A percentile compares a stretch with the other conserved stretches of the same genome.
phyloP scores from a whole-genome alignment of 192 early-diverging fungal species.

The Nowakowskiella sp. region DNA sequence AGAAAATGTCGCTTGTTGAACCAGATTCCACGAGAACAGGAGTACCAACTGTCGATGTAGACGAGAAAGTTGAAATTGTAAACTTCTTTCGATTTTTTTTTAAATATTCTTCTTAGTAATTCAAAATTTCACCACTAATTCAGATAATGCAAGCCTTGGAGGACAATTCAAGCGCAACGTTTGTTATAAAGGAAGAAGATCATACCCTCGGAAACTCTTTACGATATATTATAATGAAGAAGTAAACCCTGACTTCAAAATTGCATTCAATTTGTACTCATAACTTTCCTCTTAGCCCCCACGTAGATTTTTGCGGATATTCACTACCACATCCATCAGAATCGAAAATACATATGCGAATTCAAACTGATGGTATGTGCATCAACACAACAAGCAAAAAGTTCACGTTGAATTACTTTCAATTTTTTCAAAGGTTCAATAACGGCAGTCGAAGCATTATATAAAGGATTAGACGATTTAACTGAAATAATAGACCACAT shows the following conservation, averaged over 20 bases:
- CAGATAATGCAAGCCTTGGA: conserved; percentile 1
- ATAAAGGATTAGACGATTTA: conserved; percentile 82
- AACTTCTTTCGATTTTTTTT: no score
- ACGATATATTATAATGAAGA: conserved; percentile 90
- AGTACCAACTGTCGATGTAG: no score
- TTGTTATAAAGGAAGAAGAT: conserved; percentile 86
- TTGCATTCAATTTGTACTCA: neutral
- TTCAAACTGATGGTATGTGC: conserved; percentile 75
- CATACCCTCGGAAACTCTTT: conserved; percentile 94
- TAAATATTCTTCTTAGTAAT: no score
- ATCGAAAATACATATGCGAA: conserved; percentile 80
- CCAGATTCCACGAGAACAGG: no score
- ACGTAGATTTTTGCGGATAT: conserved; percentile 91
- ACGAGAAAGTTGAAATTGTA: no score
- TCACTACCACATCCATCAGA: conserved; percentile 96
- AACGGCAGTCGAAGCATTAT: conserved; percentile 74
- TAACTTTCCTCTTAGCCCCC: conserved; percentile 42
- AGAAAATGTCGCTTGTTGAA: no score
- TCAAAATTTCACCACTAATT: no score
- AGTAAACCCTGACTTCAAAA: conserved; percentile 45
- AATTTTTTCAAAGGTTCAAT: conserved; percentile 45
- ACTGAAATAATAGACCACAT: conserved; percentile 63
- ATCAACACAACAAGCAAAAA: no score
- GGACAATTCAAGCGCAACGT: conserved; percentile 76
- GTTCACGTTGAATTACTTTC: neutral